A percentile compares a stretch with the other conserved stretches of the same genome.
Conservation (phyloP, 2,329 filamentous ascomycete genomes). For the Diplocarpon mali region DNA sequence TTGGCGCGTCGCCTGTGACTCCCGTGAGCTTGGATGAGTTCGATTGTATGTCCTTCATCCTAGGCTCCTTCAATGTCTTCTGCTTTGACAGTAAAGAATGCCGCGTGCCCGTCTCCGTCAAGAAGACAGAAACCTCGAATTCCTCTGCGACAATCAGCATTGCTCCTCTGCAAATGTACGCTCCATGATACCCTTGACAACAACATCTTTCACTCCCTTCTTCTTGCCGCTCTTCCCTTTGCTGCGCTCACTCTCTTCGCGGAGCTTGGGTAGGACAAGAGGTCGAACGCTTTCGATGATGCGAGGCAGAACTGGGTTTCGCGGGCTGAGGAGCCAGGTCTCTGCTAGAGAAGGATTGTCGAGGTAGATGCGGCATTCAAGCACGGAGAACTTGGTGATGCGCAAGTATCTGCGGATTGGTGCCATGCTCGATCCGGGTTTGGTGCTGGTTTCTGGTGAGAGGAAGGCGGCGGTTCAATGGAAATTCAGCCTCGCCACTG, state of each 20-base stretch:
- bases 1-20: slow-evolving; percentile 39
- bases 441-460: background rate
- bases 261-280: slow-evolving; percentile 78
- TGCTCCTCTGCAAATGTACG: background rate
- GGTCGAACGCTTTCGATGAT: slow-evolving; percentile 80
- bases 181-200: slow-evolving; percentile 52
- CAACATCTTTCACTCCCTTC: slow-evolving; percentile 72
- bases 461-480: background rate
- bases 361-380: slow-evolving; percentile 95
- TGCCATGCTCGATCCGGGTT: slow-evolving; percentile 47
- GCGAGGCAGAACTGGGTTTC: slow-evolving; percentile 64
- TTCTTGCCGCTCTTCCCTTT: slow-evolving; percentile 48
- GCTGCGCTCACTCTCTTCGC: slow-evolving; percentile 71
- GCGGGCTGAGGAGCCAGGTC: slow-evolving; percentile 72
- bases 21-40: slow-evolving; percentile 53
- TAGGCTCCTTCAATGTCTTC: slow-evolving; percentile 59
- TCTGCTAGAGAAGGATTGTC: slow-evolving; percentile 77
- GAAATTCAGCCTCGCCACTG: slow-evolving; percentile 8
- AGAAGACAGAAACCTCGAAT: slow-evolving; percentile 89
- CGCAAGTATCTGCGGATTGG: slow-evolving; percentile 82
- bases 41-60: slow-evolving; percentile 34
- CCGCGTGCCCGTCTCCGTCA: slow-evolving; percentile 74
- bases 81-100: slow-evolving; percentile 81
- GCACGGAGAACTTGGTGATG: slow-evolving; percentile 83
- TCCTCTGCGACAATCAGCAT: slow-evolving; percentile 50